Evolutionary conservation across 305 asterid genomes (phyloP).

Genomic region (Plantago coronopus): DNA sequence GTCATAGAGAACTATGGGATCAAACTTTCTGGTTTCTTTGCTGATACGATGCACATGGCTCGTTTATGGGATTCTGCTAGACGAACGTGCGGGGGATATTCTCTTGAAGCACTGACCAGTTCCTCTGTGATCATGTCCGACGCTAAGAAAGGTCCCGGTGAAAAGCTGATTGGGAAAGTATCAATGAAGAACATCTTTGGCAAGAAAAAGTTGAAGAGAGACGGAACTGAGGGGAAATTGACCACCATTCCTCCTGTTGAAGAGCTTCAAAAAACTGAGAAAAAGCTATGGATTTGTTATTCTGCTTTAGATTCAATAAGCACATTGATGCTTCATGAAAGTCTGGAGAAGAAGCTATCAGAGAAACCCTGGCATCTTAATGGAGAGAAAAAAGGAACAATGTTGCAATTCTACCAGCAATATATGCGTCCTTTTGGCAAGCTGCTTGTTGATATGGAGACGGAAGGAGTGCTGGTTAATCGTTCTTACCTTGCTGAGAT

Average conservation of each 20-base stretch:
- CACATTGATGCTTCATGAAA: conserved; percentile 83
- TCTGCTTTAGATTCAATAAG: conserved; percentile 92
- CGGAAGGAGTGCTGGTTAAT: conserved; percentile 91
- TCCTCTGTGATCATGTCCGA: conserved; percentile 64
- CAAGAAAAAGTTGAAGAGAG: conserved; percentile 65
- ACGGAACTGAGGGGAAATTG: conserved; percentile 87
- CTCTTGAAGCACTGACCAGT: conserved; percentile 89
- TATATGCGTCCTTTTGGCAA: conserved; percentile 92
- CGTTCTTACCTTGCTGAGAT: conserved; percentile 88
- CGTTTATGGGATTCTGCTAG: conserved; percentile 91
- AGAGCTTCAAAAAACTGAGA: conserved; percentile 76
- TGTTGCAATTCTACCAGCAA: conserved; percentile 65
- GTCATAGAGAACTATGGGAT: conserved; percentile 82
- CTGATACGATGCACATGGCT: conserved; percentile 99
- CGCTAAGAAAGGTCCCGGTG: conserved; percentile 56
- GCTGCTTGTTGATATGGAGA: conserved; percentile 86
- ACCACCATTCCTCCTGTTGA: conserved; percentile 72
- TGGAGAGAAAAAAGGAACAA: conserved; percentile 63
- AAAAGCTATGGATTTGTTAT: conserved; percentile 78
- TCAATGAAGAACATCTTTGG: conserved; percentile 94
- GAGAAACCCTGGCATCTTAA: conserved; percentile 62
- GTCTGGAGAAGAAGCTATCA: conserved; percentile 66
- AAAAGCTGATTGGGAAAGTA: conserved; percentile 72
- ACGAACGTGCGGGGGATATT: conserved; percentile 79
- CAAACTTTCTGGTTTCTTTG: conserved; percentile 75